Conservation (phyloP, 164 flowering plant species). For the Liquidambar formosana region DNA sequence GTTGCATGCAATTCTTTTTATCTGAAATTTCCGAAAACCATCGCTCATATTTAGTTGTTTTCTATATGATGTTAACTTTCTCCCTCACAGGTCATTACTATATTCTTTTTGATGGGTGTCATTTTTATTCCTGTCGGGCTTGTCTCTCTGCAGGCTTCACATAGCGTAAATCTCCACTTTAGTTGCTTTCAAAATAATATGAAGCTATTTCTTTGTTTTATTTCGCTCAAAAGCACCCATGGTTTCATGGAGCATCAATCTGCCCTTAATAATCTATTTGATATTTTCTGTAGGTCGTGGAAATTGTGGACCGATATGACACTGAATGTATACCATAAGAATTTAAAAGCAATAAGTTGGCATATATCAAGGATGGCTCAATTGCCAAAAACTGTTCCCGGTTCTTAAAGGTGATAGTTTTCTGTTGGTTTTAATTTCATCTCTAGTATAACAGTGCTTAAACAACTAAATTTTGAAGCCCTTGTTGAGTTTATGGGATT, state of each 20-base stretch:
- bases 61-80: slow-evolving; percentile 7
- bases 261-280: not conserved
- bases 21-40: not conserved
- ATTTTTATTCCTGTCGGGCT: slow-evolving; percentile 73
- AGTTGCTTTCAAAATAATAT: slow-evolving; percentile 3
- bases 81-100: slow-evolving; percentile 57
- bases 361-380: slow-evolving; percentile 59
- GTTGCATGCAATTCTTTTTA: slow-evolving; percentile 11
- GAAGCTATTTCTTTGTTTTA: not conserved
- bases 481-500: too few species aligned
- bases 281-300: slow-evolving; percentile 56
- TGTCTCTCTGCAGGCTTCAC: slow-evolving; percentile 58
- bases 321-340: slow-evolving; percentile 61
- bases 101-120: slow-evolving; percentile 55
- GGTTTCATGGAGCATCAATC: not conserved
- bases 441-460: not conserved
- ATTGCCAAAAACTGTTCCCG: slow-evolving; percentile 62
- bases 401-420: slow-evolving; percentile 49
- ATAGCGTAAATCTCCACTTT: slow-evolving; percentile 42
- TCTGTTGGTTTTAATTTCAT: not conserved
- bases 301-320: slow-evolving; percentile 79
- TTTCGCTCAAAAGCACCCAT: not conserved
- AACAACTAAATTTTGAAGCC: not conserved
- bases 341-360: slow-evolving; percentile 53
- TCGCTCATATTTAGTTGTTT: not conserved